A percentile compares a stretch with the other conserved stretches of the same genome.
Evolutionary conservation across 2,329 filamentous ascomycete genomes (phyloP).

Genomic region (Botryotinia calthae): DNA sequence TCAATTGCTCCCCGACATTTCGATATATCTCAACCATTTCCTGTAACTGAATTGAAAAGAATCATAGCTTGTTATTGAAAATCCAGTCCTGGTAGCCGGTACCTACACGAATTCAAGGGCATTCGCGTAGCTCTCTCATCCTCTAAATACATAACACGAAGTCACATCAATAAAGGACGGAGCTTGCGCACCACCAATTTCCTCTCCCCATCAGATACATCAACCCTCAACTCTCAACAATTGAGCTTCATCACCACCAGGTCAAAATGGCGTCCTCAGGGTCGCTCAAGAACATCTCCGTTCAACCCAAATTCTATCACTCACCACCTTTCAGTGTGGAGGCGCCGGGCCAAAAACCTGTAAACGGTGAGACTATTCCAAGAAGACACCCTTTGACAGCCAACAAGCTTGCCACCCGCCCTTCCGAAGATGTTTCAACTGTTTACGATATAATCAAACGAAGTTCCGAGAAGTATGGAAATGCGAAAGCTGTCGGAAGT

Average conservation of each 20-base stretch:
- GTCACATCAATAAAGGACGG: not conserved
- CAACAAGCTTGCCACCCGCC: slow-evolving; percentile 54
- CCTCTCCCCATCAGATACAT: not conserved
- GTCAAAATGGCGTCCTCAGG: not conserved
- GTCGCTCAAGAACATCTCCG: slow-evolving; percentile 36
- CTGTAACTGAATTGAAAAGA: not conserved
- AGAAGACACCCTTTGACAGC: slow-evolving; percentile 57
- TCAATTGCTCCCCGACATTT: not conserved
- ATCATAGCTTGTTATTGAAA: not conserved
- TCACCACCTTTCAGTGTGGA: slow-evolving; percentile 62
- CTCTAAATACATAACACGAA: not conserved
- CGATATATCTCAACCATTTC: not conserved
- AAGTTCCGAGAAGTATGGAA: slow-evolving; percentile 61
- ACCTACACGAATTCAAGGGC: not conserved
- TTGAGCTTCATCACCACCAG: not conserved
- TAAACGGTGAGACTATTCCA: slow-evolving; percentile 68
- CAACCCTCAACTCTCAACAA: not conserved
- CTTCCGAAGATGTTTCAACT: slow-evolving; percentile 45
- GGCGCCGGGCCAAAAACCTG: slow-evolving; percentile 54
- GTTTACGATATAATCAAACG: slow-evolving; percentile 62
- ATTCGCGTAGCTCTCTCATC: not conserved
- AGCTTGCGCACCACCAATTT: not conserved
- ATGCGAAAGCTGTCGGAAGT: slow-evolving; percentile 62
- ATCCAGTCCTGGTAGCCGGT: not conserved
- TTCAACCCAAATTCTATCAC: slow-evolving; percentile 37